A percentile compares a stretch with the other conserved stretches of the same genome.
Evolutionary conservation across 768 basidiomycete species (phyloP).

Genomic region (Lyophyllum shimeji): DNA sequence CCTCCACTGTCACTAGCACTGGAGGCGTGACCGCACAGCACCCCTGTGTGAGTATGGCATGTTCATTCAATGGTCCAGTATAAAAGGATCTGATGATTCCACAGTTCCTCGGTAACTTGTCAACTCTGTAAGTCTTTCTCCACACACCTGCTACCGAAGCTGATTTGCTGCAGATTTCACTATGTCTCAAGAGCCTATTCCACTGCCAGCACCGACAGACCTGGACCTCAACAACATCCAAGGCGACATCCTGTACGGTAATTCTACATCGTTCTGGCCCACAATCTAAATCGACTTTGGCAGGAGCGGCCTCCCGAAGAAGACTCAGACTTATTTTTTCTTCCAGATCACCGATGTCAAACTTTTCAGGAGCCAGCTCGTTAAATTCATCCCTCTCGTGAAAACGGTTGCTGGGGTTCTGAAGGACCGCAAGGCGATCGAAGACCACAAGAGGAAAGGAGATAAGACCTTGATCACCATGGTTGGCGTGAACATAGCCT

Average conservation of each 20-base stretch:
- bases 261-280: background rate
- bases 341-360: constrained; percentile 47
- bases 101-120: background rate
- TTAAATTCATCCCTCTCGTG: constrained; percentile 41
- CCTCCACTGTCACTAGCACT: background rate
- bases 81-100: background rate
- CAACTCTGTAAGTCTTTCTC: background rate
- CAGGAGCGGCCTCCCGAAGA: constrained; percentile 57
- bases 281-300: background rate
- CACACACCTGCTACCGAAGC: background rate
- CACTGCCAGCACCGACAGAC: constrained; percentile 10
- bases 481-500: constrained; percentile 51
- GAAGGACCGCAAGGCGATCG: constrained; percentile 38
- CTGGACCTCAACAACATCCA: constrained; percentile 45
- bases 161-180: background rate
- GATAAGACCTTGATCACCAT: constrained; percentile 35
- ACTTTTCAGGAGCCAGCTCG: constrained; percentile 43
- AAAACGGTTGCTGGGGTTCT: constrained; percentile 44
- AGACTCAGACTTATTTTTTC: constrained; percentile 49
- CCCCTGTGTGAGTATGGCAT: too few relatives aligned
- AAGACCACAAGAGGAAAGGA: constrained; percentile 36
- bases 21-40: background rate
- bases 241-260: constrained; percentile 46
- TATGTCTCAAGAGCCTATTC: constrained; percentile 19
- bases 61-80: background rate